Base-by-base conservation (phyloP, 345 rosid genomes). In the Gossypium raimondii region DNA sequence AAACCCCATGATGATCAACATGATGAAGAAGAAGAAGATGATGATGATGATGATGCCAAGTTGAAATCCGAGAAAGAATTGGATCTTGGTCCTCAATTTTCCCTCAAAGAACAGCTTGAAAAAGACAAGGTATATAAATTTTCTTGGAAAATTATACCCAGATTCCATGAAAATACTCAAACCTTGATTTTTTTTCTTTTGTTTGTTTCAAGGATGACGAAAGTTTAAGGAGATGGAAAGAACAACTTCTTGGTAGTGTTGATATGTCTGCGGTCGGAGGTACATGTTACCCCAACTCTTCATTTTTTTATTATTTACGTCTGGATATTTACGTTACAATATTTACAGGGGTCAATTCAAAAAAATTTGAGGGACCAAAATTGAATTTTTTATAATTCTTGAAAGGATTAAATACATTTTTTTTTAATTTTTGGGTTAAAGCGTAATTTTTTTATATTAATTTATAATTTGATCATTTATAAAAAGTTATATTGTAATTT, bases 211-310 rank as follows among this genome's bases (percentile, higher is more conserved):
- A 90, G 98, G 98, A 93, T 57, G 98, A 93, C 82, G 98, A 93
- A 77, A 93, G 98, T 87, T 84, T 93, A 83, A 89, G 97, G 85
- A 93, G 89, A 78, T 93, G 98, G 98, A 93, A 93, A 78, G 96
- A 93, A 78, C 98, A 93, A 60, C 98, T 93, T 55, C 92, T 93
- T 27, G 91, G 96, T 4, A 79, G 82, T 45, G 96, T 93, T 76
- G 98, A 93, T 79, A 58, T 90, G 7, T 82, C 82, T 24, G 75
- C 89, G 72, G 88, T 90, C 53, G 96, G 96, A 85, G 98, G 97
- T 93, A 51, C 9, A 55, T 0, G 0, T 25, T 60, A 60, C 13
- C 1, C 41, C n/a, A 12, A 27, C 17, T 59, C n/a, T 58, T 58
- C 16, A 11, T 58, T 58, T 58, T 11, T 53, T 10, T 10, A 3